These are phyloP conservation scores for Erysimum cheiri DNA, from an alignment of 441 rosid species.

Conservation along the genomic window DNA sequence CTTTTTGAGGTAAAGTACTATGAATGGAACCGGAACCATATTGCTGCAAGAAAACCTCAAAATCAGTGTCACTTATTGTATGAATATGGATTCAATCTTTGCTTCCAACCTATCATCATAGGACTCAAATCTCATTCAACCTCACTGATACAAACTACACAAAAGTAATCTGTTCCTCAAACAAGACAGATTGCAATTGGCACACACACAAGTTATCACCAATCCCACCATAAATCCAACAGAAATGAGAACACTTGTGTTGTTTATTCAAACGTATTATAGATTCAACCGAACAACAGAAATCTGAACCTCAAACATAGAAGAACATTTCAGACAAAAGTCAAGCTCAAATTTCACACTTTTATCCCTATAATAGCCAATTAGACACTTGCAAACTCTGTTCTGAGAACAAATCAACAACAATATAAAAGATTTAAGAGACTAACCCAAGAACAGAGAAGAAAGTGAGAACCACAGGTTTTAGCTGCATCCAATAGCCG, in stretches of 20 bases:
- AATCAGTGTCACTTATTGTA: neutral
- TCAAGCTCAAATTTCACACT: neutral
- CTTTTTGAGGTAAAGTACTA: constrained; percentile 75
- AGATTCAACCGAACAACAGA: neutral
- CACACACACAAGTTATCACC: constrained; percentile 13
- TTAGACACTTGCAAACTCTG: constrained; percentile 12
- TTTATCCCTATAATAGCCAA: neutral
- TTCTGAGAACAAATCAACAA: neutral
- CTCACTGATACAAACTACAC: neutral
- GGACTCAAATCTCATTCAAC: neutral
- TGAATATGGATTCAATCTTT: neutral
- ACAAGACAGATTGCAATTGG: neutral
- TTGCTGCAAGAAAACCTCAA: constrained; percentile 56
- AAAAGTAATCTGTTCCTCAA: neutral
- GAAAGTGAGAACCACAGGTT: constrained; percentile 59
- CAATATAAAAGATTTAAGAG: constrained; percentile 21
- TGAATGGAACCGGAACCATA: constrained; percentile 97
- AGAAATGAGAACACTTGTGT: neutral
- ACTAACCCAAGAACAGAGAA: constrained; percentile 75
- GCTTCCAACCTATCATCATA: constrained; percentile 3
- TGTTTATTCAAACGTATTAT: neutral
- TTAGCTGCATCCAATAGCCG: constrained; percentile 95
- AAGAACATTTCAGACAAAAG: neutral
- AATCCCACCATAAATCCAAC: neutral
- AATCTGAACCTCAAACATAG: neutral